Percentiles rank a stretch among this genome's conserved stretches.
Evolutionary conservation across 805 yeast genomes (phyloP).

Genomic region (Wickerhamiella azymoides): DNA sequence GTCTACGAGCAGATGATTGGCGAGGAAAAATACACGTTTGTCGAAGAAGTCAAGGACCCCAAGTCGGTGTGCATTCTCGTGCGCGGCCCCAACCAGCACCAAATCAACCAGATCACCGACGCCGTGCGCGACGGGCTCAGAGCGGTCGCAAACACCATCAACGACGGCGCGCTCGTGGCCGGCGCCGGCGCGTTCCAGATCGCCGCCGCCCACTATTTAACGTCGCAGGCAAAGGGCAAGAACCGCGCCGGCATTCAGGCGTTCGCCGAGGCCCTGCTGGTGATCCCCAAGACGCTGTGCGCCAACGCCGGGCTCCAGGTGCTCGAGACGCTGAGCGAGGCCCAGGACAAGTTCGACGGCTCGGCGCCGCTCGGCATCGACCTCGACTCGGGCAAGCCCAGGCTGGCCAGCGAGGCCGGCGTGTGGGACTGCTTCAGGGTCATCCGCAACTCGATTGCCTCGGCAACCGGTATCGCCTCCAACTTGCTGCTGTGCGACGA

Average conservation of each 20-base stretch:
- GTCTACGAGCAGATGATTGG: slow-evolving; percentile 90
- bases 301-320: slow-evolving; percentile 90
- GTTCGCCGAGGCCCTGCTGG: slow-evolving; percentile 79
- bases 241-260: slow-evolving; percentile 84
- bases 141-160: slow-evolving; percentile 81
- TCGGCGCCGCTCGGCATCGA: slow-evolving; percentile 84
- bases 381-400: slow-evolving; percentile 80
- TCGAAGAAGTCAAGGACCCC: slow-evolving; percentile 77
- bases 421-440: slow-evolving; percentile 95
- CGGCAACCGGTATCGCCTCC: slow-evolving; percentile 90
- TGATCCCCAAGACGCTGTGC: slow-evolving; percentile 85
- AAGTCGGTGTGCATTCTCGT: slow-evolving; percentile 83
- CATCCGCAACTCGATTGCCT: slow-evolving; percentile 76
- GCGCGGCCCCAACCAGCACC: slow-evolving; percentile 84
- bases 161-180: slow-evolving; percentile 75
- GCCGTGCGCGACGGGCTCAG: slow-evolving; percentile 96
- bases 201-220: slow-evolving; percentile 61
- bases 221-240: slow-evolving; percentile 60
- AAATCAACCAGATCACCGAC: slow-evolving; percentile 83
- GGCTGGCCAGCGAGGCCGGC: slow-evolving; percentile 90
- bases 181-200: slow-evolving; percentile 96
- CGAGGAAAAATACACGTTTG: slow-evolving; percentile 93
- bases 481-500: slow-evolving; percentile 91
- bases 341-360: slow-evolving; percentile 64
- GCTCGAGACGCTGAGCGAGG: slow-evolving; percentile 71